A percentile compares a stretch with the other conserved stretches of the same genome.
Evolutionary conservation across 305 asterid species (phyloP).

Genomic region (Fraxinus albicans): DNA sequence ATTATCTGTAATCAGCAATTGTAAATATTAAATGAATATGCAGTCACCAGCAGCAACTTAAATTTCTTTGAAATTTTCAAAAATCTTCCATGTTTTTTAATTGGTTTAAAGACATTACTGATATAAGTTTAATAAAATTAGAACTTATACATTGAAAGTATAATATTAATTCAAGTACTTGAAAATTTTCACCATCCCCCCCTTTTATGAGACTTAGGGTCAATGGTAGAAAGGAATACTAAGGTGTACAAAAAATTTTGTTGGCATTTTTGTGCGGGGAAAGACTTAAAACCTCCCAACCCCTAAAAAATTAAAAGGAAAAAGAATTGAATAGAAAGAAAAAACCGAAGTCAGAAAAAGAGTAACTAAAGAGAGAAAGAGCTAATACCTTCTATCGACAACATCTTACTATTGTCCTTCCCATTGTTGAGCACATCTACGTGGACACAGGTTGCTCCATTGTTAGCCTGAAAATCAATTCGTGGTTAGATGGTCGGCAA

Average conservation of each 20-base stretch:
- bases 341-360: not conserved
- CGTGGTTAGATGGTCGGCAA: not conserved
- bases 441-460: constrained; percentile 67
- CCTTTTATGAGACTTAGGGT: not conserved
- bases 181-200: not conserved
- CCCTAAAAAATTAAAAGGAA: not conserved
- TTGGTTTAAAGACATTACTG: not conserved
- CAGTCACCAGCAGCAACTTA: not conserved
- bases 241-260: not conserved
- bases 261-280: not conserved
- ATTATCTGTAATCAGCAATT: constrained; percentile 43
- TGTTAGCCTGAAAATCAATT: constrained; percentile 33
- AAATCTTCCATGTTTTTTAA: not conserved
- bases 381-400: constrained; percentile 64
- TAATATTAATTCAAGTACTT: not conserved
- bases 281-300: not conserved
- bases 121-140: not conserved
- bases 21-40: not conserved
- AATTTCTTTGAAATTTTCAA: not conserved
- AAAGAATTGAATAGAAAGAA: not conserved
- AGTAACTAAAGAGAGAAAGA: not conserved
- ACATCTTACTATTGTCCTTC: constrained; percentile 50
- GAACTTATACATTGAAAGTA: not conserved
- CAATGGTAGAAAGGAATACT: not conserved
- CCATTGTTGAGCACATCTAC: constrained; percentile 53